phyloP scores from a whole-genome alignment of 805 yeast species.

The Pichia eremophila region DNA sequence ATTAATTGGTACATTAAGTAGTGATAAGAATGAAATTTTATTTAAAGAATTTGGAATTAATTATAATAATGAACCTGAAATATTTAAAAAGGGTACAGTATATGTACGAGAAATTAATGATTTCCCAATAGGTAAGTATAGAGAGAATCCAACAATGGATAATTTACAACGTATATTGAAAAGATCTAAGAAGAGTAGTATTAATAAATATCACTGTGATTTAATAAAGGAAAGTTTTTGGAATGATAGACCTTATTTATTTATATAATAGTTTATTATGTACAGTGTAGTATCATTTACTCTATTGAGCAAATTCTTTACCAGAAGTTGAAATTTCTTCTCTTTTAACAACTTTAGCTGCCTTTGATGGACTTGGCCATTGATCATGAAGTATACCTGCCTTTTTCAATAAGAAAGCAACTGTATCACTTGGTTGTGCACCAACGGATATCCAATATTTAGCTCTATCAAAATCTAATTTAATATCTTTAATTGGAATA shows the following conservation, averaged over 20 bases:
- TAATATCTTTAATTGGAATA: conserved; percentile 64
- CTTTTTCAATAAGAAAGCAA: conserved; percentile 64
- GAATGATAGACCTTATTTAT: conserved; percentile 35
- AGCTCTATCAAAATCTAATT: conserved; percentile 78
- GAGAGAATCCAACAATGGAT: conserved; percentile 30
- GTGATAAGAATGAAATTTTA: conserved; percentile 83
- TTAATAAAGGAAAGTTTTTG: conserved; percentile 58
- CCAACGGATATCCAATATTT: conserved; percentile 98
- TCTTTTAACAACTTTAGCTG: conserved; percentile 15
- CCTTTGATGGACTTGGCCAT: conserved; percentile 43
- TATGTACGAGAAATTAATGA: conserved; percentile 38
- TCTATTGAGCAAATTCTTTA: conserved; percentile 17
- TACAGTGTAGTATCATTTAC: background rate
- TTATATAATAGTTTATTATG: background rate
- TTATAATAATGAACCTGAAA: conserved; percentile 84
- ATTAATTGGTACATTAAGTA: conserved; percentile 67
- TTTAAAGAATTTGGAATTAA: conserved; percentile 73
- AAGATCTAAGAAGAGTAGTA: conserved; percentile 36
- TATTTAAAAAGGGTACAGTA: conserved; percentile 76
- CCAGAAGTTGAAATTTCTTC: conserved; percentile 16
- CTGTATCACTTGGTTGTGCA: conserved; percentile 85
- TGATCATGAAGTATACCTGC: conserved; percentile 58
- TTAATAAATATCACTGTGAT: conserved; percentile 45
- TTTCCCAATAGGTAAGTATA: background rate
- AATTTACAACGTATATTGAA: conserved; percentile 40